Conservation (phyloP, 208 protist genomes). For the Crithidia brevicula region DNA sequence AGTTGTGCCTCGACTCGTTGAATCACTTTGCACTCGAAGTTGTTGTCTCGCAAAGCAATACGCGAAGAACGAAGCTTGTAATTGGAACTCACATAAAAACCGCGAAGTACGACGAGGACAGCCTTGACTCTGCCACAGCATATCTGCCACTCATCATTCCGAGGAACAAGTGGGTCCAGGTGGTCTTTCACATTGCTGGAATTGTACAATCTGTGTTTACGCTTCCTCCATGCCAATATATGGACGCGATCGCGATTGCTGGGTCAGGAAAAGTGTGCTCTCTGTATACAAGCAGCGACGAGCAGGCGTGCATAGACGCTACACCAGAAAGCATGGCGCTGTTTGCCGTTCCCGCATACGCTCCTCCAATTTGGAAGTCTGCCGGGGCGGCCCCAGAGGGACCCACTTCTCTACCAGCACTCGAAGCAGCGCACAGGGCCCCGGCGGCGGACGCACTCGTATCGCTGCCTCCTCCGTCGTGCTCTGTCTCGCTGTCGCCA, state of each 20-base stretch:
- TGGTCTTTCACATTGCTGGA: slow-evolving; percentile 79
- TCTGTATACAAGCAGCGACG: slow-evolving; percentile 62
- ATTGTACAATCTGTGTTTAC: slow-evolving; percentile 69
- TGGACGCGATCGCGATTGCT: slow-evolving; percentile 65
- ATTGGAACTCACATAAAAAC: slow-evolving; percentile 70
- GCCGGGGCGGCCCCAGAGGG: slow-evolving; percentile 2
- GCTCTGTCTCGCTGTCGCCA: neutral
- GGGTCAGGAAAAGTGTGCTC: slow-evolving; percentile 53
- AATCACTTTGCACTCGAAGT: slow-evolving; percentile 80
- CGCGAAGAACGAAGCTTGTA: slow-evolving; percentile 62
- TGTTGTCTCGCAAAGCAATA: slow-evolving; percentile 41
- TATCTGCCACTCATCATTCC: slow-evolving; percentile 81
- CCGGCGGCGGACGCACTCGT: neutral
- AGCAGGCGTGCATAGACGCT: slow-evolving; percentile 70
- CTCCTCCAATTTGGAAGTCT: slow-evolving; percentile 76
- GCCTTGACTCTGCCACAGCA: slow-evolving; percentile 39
- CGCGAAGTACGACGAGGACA: slow-evolving; percentile 36
- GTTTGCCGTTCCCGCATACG: slow-evolving; percentile 85
- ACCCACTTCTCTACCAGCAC: neutral
- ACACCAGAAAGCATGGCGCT: slow-evolving; percentile 70
- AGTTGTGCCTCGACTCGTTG: slow-evolving; percentile 50
- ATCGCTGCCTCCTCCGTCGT: neutral
- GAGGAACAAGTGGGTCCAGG: slow-evolving; percentile 83
- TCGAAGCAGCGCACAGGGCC: neutral
- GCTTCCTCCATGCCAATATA: slow-evolving; percentile 57